Evolutionary conservation across 2,329 filamentous ascomycete genomes (phyloP).

Genomic region (Talaromyces islandicus): DNA sequence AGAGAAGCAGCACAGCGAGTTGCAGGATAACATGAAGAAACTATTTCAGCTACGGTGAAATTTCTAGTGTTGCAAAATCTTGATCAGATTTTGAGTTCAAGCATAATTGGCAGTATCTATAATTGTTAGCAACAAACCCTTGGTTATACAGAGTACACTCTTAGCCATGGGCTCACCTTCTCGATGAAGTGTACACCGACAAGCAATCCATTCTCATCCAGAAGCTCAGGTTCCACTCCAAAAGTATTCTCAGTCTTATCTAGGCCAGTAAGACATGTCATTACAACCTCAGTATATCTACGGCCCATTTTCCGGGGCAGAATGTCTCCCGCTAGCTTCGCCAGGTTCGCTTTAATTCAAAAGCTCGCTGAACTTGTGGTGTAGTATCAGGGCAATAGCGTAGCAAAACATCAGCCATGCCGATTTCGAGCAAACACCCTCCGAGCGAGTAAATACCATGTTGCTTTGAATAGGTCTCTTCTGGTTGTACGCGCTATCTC

Average conservation of each 20-base stretch:
- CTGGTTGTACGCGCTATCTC: slow-evolving; percentile 37
- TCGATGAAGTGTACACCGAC: slow-evolving; percentile 28
- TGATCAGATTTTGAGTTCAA: background rate
- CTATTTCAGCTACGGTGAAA: background rate
- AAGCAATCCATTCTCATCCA: slow-evolving; percentile 24
- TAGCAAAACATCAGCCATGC: slow-evolving; percentile 28
- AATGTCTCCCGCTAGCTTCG: background rate
- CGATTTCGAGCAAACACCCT: slow-evolving; percentile 50
- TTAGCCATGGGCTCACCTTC: slow-evolving; percentile 17
- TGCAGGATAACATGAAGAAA: background rate
- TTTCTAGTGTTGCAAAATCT: background rate
- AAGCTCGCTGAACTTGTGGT: background rate
- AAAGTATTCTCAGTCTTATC: background rate
- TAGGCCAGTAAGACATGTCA: background rate
- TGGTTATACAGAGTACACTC: background rate
- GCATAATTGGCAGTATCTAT: background rate
- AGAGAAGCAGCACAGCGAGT: background rate
- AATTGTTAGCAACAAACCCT: background rate
- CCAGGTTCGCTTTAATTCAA: background rate
- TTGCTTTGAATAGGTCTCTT: slow-evolving; percentile 44
- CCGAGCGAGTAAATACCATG: slow-evolving; percentile 55
- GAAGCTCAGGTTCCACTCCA: slow-evolving; percentile 5
- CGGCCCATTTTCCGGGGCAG: background rate
- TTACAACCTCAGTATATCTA: background rate
- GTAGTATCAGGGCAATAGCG: slow-evolving; percentile 12